Conservation (phyloP, 2,329 filamentous ascomycete genomes). For the Allantophomopsis lycopodina region DNA sequence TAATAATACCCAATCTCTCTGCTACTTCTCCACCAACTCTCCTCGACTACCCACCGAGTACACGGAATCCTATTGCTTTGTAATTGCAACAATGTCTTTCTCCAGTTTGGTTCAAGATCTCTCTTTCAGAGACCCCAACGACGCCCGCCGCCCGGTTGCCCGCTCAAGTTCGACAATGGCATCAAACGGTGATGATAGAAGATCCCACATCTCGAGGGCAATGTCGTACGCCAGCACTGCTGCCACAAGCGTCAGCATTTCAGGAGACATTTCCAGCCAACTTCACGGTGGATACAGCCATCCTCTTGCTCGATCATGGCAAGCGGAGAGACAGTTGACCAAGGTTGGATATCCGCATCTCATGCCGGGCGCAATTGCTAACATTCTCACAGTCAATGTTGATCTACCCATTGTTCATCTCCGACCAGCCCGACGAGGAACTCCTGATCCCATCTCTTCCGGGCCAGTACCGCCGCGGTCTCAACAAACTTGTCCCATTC, state of each 20-base stretch:
- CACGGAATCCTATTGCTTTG: too few relatives aligned
- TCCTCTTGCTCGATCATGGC: conserved; percentile 67
- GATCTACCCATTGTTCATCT: conserved; percentile 94
- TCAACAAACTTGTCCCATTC: conserved; percentile 77
- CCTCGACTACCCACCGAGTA: too few relatives aligned
- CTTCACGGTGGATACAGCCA: conserved; percentile 75
- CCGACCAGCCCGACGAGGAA: conserved; percentile 88
- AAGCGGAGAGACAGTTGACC: conserved; percentile 72
- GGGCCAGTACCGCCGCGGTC: conserved; percentile 74
- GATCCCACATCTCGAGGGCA: conserved; percentile 47
- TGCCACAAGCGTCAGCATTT: conserved; percentile 55
- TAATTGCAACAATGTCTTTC: conserved; percentile 40
- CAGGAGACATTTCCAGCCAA: conserved; percentile 68
- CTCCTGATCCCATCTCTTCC: conserved; percentile 81
- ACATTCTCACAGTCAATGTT: conserved; percentile 66
- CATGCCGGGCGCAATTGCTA: neutral
- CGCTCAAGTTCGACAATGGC: conserved; percentile 26
- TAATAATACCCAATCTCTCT: neutral
- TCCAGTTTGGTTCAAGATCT: conserved; percentile 54
- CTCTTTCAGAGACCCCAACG: conserved; percentile 39
- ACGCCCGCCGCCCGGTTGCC: conserved; percentile 28
- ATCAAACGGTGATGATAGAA: conserved; percentile 39
- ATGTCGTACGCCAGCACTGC: conserved; percentile 54
- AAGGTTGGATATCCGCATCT: conserved; percentile 40
- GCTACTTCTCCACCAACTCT: neutral